phyloP scores from a whole-genome alignment of 2,329 filamentous ascomycete species.

The Aspergillus quadricinctus region DNA sequence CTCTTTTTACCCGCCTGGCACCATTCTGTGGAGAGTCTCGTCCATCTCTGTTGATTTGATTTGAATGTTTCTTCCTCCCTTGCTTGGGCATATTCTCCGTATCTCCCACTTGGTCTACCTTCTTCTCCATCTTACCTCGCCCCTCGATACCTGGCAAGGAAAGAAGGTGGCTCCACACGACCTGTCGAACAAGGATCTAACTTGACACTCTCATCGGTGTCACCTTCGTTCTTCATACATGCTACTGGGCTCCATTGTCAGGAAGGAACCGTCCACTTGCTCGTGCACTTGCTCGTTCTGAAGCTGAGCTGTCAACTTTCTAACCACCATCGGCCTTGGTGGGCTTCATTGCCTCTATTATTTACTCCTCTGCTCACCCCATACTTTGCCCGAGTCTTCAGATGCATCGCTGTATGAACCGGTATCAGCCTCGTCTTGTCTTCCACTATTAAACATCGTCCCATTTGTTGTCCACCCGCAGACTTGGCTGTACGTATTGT shows the following conservation, averaged over 20 bases:
- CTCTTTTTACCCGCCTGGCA: neutral
- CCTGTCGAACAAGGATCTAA: slow-evolving; percentile 8
- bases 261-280: slow-evolving; percentile 3
- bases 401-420: slow-evolving; percentile 12
- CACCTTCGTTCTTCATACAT: slow-evolving; percentile 18
- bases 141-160: slow-evolving; percentile 5
- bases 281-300: neutral
- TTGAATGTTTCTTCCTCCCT: neutral
- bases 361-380: slow-evolving; percentile 4
- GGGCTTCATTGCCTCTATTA: neutral
- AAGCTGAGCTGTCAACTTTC: neutral
- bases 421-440: slow-evolving; percentile 8
- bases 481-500: neutral
- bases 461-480: neutral
- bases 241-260: slow-evolving; percentile 14
- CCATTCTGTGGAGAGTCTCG: neutral
- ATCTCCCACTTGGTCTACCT: slow-evolving; percentile 6
- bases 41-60: neutral
- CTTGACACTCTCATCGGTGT: slow-evolving; percentile 10
- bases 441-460: slow-evolving; percentile 2
- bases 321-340: neutral
- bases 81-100: neutral
- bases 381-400: slow-evolving; percentile 3
- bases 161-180: slow-evolving; percentile 7
- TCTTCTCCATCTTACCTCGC: slow-evolving; percentile 14